Evolutionary conservation across 2,329 filamentous ascomycete genomes (phyloP), one percentile per base, ranked within the genome.

Genomic region (Chaetomium globosum): DNA sequence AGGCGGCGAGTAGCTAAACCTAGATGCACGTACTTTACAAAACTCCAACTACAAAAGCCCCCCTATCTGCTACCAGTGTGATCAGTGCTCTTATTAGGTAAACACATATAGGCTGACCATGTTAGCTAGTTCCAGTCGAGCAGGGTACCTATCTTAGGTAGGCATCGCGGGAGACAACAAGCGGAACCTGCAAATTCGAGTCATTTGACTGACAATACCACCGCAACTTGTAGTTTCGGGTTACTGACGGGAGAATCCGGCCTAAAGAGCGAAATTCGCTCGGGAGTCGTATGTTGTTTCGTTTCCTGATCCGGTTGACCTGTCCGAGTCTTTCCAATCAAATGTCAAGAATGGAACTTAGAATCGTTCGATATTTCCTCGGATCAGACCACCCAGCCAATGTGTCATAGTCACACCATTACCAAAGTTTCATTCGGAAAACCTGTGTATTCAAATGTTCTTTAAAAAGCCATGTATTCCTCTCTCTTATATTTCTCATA

Each of bases 331-430:
- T 54, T 26, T 28, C 49, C 62, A 64, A 55, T 59, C 59, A 62
- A 26, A 26, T 28, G 7, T 21, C 21, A 16, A 33, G 31, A n/a
- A 23, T 23, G 36, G 59, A 30, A n/a, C 26, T 26, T 26, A 4
- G 4, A 2, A 43, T 67, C 57, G 63, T 66, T 61, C 65, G 67
- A 68, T 67, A 43, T 54, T 49, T 12, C 13, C 16, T 26, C 21
- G 4, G n/a, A 69, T 70, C 69, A 65, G 61, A 64, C 69, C 67
- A 70, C 65, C 48, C 60, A 19, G 56, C 61, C 36, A 36, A 63
- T 49, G 54, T 61, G 62, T 64, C 65, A 67, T 61, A 55, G 58
- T 69, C 68, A 61, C 59, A 61, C 67, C 69, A 69, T 48, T 21
- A n/a, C 30, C 39, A 19, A 51, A 12, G 57, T 36, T 59, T 46